These are phyloP conservation scores for Fennellomyces sp. DNA, from an alignment of 371 early-diverging fungal species.

Conservation along the genomic window DNA sequence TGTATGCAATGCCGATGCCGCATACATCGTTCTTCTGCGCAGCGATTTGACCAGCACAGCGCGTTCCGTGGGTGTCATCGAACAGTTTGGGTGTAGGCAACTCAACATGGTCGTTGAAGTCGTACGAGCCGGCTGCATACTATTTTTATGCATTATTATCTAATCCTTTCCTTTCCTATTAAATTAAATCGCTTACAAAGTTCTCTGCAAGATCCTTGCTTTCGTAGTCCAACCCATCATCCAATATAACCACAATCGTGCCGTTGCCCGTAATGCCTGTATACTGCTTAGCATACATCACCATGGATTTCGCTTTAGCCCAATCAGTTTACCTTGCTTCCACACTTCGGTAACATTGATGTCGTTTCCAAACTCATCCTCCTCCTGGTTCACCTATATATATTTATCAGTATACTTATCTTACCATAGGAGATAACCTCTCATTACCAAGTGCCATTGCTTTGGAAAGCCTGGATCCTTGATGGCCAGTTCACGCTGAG, in stretches of 20 bases:
- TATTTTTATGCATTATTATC: slow-evolving; percentile 24
- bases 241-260: slow-evolving; percentile 87
- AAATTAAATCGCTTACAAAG: slow-evolving; percentile 72
- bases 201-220: slow-evolving; percentile 85
- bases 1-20: slow-evolving; percentile 95
- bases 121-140: slow-evolving; percentile 88
- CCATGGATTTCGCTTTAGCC: neutral
- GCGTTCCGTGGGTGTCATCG: slow-evolving; percentile 94
- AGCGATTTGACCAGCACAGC: slow-evolving; percentile 98
- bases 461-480: slow-evolving; percentile 72
- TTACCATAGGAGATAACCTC: neutral
- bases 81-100: slow-evolving; percentile 76
- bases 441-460: slow-evolving; percentile 84
- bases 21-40: slow-evolving; percentile 88
- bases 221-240: slow-evolving; percentile 92
- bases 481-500: slow-evolving; percentile 41
- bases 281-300: neutral
- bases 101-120: slow-evolving; percentile 84
- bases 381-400: slow-evolving; percentile 67
- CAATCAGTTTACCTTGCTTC: slow-evolving; percentile 65
- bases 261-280: slow-evolving; percentile 85
- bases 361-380: slow-evolving; percentile 72
- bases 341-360: slow-evolving; percentile 94
- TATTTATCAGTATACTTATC: neutral
- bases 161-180: neutral